phyloP scores from a whole-genome alignment of 768 basidiomycete species.

The Brasilioporus rufonigricans region DNA sequence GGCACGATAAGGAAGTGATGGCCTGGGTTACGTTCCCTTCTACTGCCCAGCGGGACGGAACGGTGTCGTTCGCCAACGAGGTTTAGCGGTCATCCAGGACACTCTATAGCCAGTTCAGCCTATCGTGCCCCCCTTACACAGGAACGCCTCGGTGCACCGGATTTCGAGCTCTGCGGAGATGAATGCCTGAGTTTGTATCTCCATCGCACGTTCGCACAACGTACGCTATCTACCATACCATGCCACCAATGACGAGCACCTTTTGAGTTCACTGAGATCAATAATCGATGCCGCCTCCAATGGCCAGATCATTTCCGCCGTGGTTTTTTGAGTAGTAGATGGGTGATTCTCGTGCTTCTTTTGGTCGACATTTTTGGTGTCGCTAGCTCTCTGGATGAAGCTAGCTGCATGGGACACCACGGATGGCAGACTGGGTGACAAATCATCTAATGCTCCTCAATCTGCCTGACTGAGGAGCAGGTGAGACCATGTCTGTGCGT shows the following conservation, averaged over 20 bases:
- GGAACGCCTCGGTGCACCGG: slow-evolving; percentile 31
- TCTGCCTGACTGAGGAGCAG: background rate
- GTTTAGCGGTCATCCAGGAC: slow-evolving; percentile 12
- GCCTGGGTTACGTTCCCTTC: slow-evolving; percentile 9
- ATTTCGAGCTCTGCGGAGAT: slow-evolving; percentile 27
- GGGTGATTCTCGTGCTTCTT: slow-evolving; percentile 11
- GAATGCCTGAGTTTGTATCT: slow-evolving; percentile 20
- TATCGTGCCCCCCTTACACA: slow-evolving; percentile 12
- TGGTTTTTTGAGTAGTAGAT: slow-evolving; percentile 2
- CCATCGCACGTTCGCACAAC: slow-evolving; percentile 27
- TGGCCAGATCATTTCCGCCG: slow-evolving; percentile 25
- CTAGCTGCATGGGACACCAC: slow-evolving; percentile 3
- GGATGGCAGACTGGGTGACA: slow-evolving; percentile 1
- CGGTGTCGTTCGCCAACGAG: slow-evolving; percentile 8
- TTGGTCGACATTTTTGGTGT: slow-evolving; percentile 7
- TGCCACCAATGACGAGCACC: slow-evolving; percentile 13
- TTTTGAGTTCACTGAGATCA: slow-evolving; percentile 16
- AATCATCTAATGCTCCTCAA: background rate
- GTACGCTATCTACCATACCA: slow-evolving; percentile 9
- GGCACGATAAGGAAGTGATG: slow-evolving; percentile 10
- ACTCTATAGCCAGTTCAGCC: slow-evolving; percentile 27
- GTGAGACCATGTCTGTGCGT: background rate
- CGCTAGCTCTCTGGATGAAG: slow-evolving; percentile 2
- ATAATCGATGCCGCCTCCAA: slow-evolving; percentile 14
- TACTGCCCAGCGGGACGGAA: slow-evolving; percentile 11